Conservation (phyloP, 2,329 filamentous ascomycete genomes). For the Aspergillus intermedius region DNA sequence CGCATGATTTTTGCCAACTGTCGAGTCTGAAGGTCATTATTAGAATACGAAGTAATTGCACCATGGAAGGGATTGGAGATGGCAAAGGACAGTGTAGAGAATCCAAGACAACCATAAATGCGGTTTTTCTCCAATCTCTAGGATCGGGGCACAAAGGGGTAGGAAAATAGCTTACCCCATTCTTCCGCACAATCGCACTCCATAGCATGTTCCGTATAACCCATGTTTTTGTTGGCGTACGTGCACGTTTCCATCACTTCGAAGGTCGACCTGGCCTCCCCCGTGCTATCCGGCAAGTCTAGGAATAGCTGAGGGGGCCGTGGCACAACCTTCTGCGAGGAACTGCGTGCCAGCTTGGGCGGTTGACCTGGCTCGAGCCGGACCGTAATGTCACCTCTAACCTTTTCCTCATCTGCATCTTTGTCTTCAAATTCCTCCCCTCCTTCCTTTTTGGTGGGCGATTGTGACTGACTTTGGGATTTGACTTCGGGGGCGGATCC, state of each 20-base stretch:
- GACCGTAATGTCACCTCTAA: constrained; percentile 56
- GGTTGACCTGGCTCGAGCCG: constrained; percentile 60
- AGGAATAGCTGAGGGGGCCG: constrained; percentile 62
- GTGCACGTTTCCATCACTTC: constrained; percentile 76
- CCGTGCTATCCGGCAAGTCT: constrained; percentile 70
- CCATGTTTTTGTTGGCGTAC: constrained; percentile 87
- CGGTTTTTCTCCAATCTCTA: too few relatives aligned
- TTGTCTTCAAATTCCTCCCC: constrained; percentile 16
- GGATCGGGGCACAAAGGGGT: not conserved
- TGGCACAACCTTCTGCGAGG: constrained; percentile 61
- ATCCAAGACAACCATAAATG: constrained; percentile 1
- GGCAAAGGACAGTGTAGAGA: constrained; percentile 3
- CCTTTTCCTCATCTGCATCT: constrained; percentile 35
- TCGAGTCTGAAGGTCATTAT: constrained; percentile 43
- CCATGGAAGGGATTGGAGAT: not conserved
- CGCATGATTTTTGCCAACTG: constrained; percentile 61
- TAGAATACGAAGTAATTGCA: constrained; percentile 3
- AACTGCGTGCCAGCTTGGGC: constrained; percentile 66
- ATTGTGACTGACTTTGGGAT: constrained; percentile 17
- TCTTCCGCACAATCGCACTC: constrained; percentile 94
- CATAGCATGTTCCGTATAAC: constrained; percentile 83
- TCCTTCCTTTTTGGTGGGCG: constrained; percentile 26
- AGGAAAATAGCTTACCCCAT: constrained; percentile 65
- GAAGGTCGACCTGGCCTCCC: constrained; percentile 69
- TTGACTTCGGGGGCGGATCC: constrained; percentile 9